phyloP scores from a whole-genome alignment of 768 basidiomycete species.

The Hydnomerulius pinastri region DNA sequence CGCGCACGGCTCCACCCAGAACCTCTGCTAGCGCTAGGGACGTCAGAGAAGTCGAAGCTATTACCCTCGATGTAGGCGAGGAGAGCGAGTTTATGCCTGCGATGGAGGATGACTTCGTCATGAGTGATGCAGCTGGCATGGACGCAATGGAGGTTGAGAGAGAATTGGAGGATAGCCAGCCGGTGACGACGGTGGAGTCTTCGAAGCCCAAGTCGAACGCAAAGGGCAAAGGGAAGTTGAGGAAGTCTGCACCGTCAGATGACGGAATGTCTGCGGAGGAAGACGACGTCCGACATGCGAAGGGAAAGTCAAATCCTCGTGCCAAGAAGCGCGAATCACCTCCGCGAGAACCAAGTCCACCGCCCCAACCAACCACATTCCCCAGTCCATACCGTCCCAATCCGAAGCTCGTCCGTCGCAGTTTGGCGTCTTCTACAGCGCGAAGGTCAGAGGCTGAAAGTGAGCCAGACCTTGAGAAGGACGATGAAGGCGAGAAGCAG shows the following conservation, averaged over 20 bases:
- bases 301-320: not conserved
- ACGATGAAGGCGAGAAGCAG: not conserved
- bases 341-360: not conserved
- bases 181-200: not conserved
- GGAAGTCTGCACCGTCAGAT: not conserved
- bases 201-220: conserved; percentile 3
- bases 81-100: conserved; percentile 6
- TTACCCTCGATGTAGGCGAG: conserved; percentile 14
- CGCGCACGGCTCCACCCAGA: conserved; percentile 1
- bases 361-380: not conserved
- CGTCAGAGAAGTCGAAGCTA: conserved; percentile 29
- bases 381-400: not conserved
- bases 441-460: not conserved
- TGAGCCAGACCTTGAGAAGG: not conserved
- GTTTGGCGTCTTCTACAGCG: not conserved
- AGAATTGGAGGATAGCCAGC: not conserved
- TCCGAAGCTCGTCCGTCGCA: conserved; percentile 3
- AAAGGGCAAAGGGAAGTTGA: conserved; percentile 2
- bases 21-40: conserved; percentile 27
- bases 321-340: not conserved
- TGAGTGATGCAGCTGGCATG: not conserved
- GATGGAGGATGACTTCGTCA: not conserved
- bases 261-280: not conserved
- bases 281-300: not conserved
- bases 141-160: conserved; percentile 8